Evolutionary conservation across 164 flowering plant species (phyloP), one percentile per base, ranked within the genome.

Genomic region (Pachysandra terminalis): DNA sequence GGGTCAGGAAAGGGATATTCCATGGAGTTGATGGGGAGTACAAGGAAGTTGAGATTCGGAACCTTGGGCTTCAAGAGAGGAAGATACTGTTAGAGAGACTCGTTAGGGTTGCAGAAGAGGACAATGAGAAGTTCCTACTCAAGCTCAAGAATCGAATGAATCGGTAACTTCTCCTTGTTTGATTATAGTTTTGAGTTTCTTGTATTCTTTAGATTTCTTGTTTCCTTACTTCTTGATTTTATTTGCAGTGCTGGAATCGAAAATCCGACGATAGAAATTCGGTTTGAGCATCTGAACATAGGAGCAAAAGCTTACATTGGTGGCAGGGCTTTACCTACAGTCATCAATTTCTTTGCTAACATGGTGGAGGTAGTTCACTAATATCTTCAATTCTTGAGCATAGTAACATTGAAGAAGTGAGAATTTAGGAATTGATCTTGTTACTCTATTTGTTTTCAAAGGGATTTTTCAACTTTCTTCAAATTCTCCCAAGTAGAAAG

Each of bases 301-400:
- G 84, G 79, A 17, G 83, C 78, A 56, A 76, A 80, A 27, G 77
- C 81, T 22, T 45, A 69, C 74, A 81, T 74, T 1, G 85, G 84
- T 19, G 63, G 80, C 56, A 79, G 87, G 76, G 83, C 87, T 48
- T 27, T 84, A 70, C 85, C 87, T 37, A 63, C 87, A 5, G 24
- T 84, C 56, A 15, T 77, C 27, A 84, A 84, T 68, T 82, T 71
- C 70, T n/a, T 10, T 64, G 24, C 53, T 23, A 74, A 79, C 57
- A 63, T 79, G 9, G 8, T 81, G 0, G 85, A 84, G 85, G 87
- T 82, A 70, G 19, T 7, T 27, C 5, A 13, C 16, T 5, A 6
- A 7, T 32, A 32, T 32, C 37, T 32, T 3, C 7, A n/a, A n/a
- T n/a, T n/a, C n/a, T n/a, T n/a, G n/a, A n/a, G n/a, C n/a, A n/a